Percentiles rank a stretch among this genome's conserved stretches.
phyloP scores from a whole-genome alignment of 1,284 basidiomycete species.

The Malassezia brasiliensis region DNA sequence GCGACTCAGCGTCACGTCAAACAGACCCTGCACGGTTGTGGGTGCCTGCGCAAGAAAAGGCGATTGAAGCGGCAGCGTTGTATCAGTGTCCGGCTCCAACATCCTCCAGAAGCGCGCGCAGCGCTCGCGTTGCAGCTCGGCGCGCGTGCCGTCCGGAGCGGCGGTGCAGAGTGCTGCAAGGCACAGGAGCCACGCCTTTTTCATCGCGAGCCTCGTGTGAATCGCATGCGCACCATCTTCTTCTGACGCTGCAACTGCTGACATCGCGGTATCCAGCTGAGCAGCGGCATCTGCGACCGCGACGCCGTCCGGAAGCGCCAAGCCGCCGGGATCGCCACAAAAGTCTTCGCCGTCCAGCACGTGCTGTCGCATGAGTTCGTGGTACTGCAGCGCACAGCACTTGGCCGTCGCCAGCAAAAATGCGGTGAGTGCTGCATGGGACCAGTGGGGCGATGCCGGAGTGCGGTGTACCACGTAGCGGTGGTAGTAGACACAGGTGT shows the following conservation, averaged over 20 bases:
- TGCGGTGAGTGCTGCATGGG: neutral
- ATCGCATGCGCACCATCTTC: neutral
- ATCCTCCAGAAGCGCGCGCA: neutral
- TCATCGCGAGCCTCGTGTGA: neutral
- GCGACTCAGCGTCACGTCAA: conserved; percentile 15
- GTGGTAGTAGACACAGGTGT: conserved; percentile 12
- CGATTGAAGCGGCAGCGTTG: neutral
- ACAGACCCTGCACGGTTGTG: neutral
- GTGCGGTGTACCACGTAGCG: neutral
- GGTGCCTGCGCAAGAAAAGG: conserved; percentile 1
- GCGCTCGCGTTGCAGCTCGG: neutral
- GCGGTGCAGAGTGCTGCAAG: neutral
- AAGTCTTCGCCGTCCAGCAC: conserved; percentile 17
- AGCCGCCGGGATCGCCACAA: conserved; percentile 8
- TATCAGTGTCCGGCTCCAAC: neutral
- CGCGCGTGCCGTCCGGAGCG: neutral
- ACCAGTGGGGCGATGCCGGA: neutral
- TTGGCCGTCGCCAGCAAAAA: conserved; percentile 9
- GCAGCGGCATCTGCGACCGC: neutral
- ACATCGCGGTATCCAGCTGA: neutral
- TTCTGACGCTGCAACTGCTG: no score
- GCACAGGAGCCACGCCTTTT: conserved; percentile 6
- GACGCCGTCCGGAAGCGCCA: conserved; percentile 5
- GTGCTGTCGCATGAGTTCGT: conserved; percentile 9
- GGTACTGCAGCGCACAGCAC: conserved; percentile 10